phyloP scores from a whole-genome alignment of 345 rosid species.

The Punica granatum region DNA sequence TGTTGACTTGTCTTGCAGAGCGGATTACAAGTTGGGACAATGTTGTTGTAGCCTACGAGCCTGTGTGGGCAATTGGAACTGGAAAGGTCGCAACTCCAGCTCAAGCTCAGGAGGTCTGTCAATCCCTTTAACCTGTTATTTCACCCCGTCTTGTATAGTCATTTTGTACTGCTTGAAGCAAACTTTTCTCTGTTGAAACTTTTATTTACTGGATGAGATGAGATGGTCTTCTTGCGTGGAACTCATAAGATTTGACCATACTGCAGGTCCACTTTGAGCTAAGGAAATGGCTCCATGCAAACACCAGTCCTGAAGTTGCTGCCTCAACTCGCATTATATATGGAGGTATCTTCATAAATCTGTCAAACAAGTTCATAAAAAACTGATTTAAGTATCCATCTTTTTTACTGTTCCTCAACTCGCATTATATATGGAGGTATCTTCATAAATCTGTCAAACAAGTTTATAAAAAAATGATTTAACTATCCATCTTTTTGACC shows the following conservation, averaged over 20 bases:
- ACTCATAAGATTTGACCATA: slow-evolving; percentile 3
- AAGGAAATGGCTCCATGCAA: slow-evolving; percentile 80
- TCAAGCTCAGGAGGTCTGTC: slow-evolving; percentile 90
- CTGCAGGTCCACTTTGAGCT: slow-evolving; percentile 68
- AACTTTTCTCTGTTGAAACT: not conserved
- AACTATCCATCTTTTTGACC: not conserved
- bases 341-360: slow-evolving; percentile 53
- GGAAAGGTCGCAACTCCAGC: slow-evolving; percentile 89
- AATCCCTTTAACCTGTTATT: not conserved
- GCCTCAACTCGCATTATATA: slow-evolving; percentile 71
- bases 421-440: slow-evolving; percentile 93
- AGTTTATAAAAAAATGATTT: not conserved
- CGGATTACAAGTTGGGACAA: slow-evolving; percentile 51
- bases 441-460: not conserved
- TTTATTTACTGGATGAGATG: not conserved
- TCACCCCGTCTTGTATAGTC: not conserved
- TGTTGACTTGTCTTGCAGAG: slow-evolving; percentile 27
- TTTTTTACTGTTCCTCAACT: slow-evolving; percentile 26
- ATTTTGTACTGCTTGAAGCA: not conserved
- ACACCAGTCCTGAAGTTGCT: slow-evolving; percentile 60
- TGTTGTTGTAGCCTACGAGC: slow-evolving; percentile 84
- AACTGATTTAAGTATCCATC: not conserved
- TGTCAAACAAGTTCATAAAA: not conserved
- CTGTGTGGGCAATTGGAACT: slow-evolving; percentile 96
- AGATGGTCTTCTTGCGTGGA: not conserved